Evolutionary conservation across 2,329 filamentous ascomycete genomes (phyloP), one percentile per base, ranked within the genome.

Genomic region (Microsporum canis): DNA sequence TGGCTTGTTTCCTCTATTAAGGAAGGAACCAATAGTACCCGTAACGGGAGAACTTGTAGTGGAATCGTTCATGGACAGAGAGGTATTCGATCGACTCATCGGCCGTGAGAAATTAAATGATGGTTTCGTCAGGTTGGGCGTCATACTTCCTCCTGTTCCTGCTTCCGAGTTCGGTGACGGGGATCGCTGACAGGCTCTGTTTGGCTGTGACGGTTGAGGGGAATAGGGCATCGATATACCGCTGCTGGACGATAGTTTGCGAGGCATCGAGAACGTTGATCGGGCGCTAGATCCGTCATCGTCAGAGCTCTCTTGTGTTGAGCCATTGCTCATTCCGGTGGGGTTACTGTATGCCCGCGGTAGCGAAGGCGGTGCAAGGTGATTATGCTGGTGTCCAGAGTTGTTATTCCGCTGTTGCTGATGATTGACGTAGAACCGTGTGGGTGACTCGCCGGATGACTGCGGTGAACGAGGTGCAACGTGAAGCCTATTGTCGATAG

Each of bases 81-180:
- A 74, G 7, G 73, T 76, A 63, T 72, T 75, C 1, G 74, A 75
- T 63, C 82, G 70, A 72, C 92, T 96, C 63, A 95, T 76, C 0
- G 94, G 94, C 49, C 94, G 83, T 0, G 94, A 97, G 72, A 97
- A 97, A 74, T 99, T 97, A 75, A 95, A 92, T 0, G 88, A 84
- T 0, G 90, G 88, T 14, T 87, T 83, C 10, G 86, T 84, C 39
- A 91, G 74, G 34, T 78, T 75, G 38, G 73, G 75, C 10, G 82
- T 79, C 56, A 76, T 81, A 51, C 81, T 80, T 1, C 91, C 95
- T 58, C 84, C 83, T 8, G 55, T 38, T 10, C 29, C 49, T 31
- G 17, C 34, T 64, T 96, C 89, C 0, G 92, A 97, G 63, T 85
- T 86, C 41, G 89, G 81, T 0, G 94, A 97, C 1, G 91, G 90